phyloP scores from a whole-genome alignment of 2,329 filamentous ascomycete species.

The Curvularia verruculosa region DNA sequence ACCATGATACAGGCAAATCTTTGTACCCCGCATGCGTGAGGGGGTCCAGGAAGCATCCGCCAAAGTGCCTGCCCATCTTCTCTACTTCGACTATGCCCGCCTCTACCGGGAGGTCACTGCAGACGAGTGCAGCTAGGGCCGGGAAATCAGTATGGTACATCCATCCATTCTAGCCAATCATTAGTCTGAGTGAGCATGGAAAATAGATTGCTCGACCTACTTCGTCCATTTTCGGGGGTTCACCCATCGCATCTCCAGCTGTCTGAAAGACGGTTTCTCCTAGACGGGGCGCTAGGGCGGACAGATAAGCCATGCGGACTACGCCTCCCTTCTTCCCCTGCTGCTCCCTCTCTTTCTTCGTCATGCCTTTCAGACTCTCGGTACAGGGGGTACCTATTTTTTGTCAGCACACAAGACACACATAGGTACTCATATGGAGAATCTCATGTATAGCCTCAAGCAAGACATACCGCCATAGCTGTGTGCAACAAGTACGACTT shows the following conservation, averaged over 20 bases:
- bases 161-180: constrained; percentile 21
- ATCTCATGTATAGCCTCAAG: neutral
- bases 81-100: constrained; percentile 19
- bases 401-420: too few species aligned
- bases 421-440: neutral
- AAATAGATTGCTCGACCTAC: constrained; percentile 6
- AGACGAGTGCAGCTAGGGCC: constrained; percentile 16
- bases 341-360: constrained; percentile 30
- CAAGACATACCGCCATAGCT: constrained; percentile 44
- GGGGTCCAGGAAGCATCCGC: constrained; percentile 40
- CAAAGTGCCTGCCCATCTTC: constrained; percentile 41
- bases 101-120: constrained; percentile 25
- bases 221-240: constrained; percentile 14
- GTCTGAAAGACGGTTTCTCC: constrained; percentile 14
- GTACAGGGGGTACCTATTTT: constrained; percentile 31
- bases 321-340: constrained; percentile 43
- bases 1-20: constrained; percentile 50
- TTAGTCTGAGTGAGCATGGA: neutral
- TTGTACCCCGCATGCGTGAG: constrained; percentile 52
- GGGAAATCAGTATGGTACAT: constrained; percentile 16
- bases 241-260: constrained; percentile 1
- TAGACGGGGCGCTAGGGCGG: constrained; percentile 23
- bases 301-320: constrained; percentile 31
- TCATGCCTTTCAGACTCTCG: constrained; percentile 37
- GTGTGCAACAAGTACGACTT: constrained; percentile 48